These are phyloP conservation scores for Neofusicoccum parvum DNA, from an alignment of 2,329 filamentous ascomycete genomes.

Conservation along the genomic window DNA sequence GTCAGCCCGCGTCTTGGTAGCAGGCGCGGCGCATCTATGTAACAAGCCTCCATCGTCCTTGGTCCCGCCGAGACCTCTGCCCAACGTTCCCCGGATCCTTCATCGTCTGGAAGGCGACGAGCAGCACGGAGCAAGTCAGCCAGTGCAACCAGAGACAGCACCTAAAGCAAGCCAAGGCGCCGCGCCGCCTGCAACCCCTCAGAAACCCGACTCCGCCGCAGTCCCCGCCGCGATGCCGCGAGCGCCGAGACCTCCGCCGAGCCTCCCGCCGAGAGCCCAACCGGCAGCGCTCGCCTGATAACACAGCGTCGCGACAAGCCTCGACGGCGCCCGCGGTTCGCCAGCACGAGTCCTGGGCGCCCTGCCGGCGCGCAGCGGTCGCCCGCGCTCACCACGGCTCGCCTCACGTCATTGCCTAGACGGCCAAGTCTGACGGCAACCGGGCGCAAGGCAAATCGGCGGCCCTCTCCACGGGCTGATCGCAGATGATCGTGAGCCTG, in stretches of 20 bases:
- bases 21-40: background rate
- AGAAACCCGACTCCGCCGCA: background rate
- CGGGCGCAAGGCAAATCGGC: background rate
- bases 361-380: no score
- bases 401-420: background rate
- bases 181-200: background rate
- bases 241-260: conserved; percentile 21
- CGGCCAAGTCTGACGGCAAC: background rate
- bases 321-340: background rate
- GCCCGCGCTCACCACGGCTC: background rate
- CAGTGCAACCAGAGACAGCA: background rate
- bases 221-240: background rate
- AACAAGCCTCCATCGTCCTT: no score
- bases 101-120: background rate
- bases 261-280: conserved; percentile 9
- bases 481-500: background rate
- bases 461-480: background rate
- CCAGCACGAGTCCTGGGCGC: background rate
- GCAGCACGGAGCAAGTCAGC: no score
- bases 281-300: background rate
- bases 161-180: conserved; percentile 7
- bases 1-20: background rate
- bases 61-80: no score
- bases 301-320: background rate
- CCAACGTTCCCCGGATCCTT: no score